These are phyloP conservation scores for Cydonia oblonga DNA, from an alignment of 331 rosid genomes.

Conservation along the genomic window DNA sequence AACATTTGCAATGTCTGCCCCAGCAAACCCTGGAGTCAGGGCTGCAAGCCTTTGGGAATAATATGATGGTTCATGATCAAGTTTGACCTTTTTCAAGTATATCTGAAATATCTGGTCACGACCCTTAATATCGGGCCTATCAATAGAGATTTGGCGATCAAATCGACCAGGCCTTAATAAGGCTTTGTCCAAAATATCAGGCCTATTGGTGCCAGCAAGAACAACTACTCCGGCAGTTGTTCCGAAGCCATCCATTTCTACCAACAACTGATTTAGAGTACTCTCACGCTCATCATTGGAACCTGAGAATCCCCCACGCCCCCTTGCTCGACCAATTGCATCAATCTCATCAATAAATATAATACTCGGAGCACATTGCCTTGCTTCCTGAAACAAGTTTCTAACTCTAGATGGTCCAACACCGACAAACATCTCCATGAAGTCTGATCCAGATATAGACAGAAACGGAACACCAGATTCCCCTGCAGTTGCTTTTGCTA, in stretches of 20 bases:
- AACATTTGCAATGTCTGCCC: constrained; percentile 97
- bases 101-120: constrained; percentile 84
- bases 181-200: constrained; percentile 92
- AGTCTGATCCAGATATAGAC: constrained; percentile 87
- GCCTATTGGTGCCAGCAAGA: constrained; percentile 95
- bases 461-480: constrained; percentile 91
- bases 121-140: constrained; percentile 79
- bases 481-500: constrained; percentile 97
- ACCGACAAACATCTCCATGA: constrained; percentile 92
- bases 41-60: constrained; percentile 91
- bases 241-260: constrained; percentile 99
- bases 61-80: constrained; percentile 66
- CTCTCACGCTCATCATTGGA: constrained; percentile 94
- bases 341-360: constrained; percentile 92
- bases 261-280: constrained; percentile 92
- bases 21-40: constrained; percentile 93
- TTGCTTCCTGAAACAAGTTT: constrained; percentile 86
- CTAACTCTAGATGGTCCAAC: constrained; percentile 97
- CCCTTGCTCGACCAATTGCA: constrained; percentile 95
- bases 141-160: constrained; percentile 71
- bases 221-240: constrained; percentile 95
- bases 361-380: constrained; percentile 95
- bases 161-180: constrained; percentile 89
- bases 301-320: constrained; percentile 76
- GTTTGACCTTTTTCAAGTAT: constrained; percentile 71